Evolutionary conservation across 345 rosid genomes (phyloP), one percentile per base, ranked within the genome.

Genomic region (Rhizophora mangle): DNA sequence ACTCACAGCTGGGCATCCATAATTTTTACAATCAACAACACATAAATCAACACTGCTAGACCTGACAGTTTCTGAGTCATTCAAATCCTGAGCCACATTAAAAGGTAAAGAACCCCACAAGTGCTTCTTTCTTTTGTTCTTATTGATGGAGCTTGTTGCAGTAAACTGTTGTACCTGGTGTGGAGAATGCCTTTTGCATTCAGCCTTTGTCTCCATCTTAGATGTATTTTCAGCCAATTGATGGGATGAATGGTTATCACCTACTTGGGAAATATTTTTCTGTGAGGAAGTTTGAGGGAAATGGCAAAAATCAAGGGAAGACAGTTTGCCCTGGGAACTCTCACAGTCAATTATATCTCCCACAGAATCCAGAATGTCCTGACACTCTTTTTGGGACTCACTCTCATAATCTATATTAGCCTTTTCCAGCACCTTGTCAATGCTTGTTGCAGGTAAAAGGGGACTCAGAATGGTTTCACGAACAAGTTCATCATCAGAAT

Each of bases 341-440:
- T 83, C 88, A 15, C 72, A 56, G 64, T 84, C 76, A 56, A 67
- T 53, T 49, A 68, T 68, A 78, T 86, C 91, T 81, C 80, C 90
- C 78, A 89, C 62, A 43, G 99, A 87, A 88, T 92, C 96, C 74
- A 95, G 91, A 79, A 95, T 95, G 72, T 95, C 99, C 80, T 91
- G 96, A 72, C 97, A 95, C 73, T 95, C 99, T 76, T 82, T 86
- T 73, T 88, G 97, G 63, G 97, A 95, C 63, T 89, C 93, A 69
- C 77, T 87, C 82, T 83, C 87, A 79, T 83, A 89, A 71, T 95
- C 96, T 26, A 70, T 81, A 80, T 79, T 85, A 59, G 96, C 99
- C 81, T 81, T 87, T 82, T 89, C 96, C 67, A 94, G 85, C 70
- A 84, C 87, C 78, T 83, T 84, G 65, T 85, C 87, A 60, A 88